These are phyloP conservation scores for Vigna unguiculata DNA, from an alignment of 306 rosid genomes.

Conservation along the genomic window DNA sequence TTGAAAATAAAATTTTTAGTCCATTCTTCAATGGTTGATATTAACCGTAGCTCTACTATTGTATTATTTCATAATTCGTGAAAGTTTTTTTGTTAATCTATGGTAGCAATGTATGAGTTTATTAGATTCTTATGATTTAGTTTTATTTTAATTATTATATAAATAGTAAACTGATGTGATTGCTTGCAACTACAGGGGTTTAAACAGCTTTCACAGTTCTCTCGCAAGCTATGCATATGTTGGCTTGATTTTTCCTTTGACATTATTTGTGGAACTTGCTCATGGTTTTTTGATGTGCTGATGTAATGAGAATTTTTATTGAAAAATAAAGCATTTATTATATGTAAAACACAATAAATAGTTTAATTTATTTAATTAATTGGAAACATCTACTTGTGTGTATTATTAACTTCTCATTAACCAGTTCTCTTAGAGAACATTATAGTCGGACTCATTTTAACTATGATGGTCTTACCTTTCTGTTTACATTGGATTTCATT, in stretches of 20 bases:
- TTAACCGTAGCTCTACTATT: not conserved
- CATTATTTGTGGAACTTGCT: not conserved
- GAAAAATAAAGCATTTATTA: not conserved
- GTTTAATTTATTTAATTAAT: not conserved
- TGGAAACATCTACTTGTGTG: not conserved
- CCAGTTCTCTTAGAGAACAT: not conserved
- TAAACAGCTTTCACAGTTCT: constrained; percentile 8
- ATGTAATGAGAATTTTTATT: constrained; percentile 9
- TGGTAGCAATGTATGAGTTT: not conserved
- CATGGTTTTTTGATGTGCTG: constrained; percentile 7
- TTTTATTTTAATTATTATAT: constrained; percentile 9
- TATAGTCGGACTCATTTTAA: not conserved
- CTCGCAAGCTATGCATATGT: not conserved
- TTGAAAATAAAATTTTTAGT: constrained; percentile 13
- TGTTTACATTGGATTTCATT: constrained; percentile 28
- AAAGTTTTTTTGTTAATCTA: not conserved
- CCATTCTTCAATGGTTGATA: not conserved
- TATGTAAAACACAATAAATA: not conserved
- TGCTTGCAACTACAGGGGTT: constrained; percentile 9
- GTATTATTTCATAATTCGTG: not conserved
- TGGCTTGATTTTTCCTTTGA: constrained; percentile 29
- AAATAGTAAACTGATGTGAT: not conserved
- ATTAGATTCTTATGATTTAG: not conserved
- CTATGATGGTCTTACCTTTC: constrained; percentile 21
- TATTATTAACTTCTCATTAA: not conserved